phyloP scores from a whole-genome alignment of 108 stramenopile genomes.

The Cyclotella sp. region DNA sequence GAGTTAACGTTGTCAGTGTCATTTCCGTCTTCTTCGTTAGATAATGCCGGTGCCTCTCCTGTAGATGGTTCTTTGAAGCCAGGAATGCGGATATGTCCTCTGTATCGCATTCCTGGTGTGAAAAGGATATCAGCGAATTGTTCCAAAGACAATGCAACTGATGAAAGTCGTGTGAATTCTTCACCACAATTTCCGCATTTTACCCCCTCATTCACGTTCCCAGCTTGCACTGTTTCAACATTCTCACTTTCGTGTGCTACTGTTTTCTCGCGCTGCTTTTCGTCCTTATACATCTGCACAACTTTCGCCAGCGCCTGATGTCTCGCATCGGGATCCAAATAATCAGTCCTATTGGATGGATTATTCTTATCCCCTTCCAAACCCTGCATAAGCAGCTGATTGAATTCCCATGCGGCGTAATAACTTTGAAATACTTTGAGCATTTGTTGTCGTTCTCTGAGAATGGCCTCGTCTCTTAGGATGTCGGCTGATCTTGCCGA shows the following conservation, averaged over 20 bases:
- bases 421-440: not conserved
- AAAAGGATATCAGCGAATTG: slow-evolving; percentile 17
- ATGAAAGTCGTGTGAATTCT: not conserved
- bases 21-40: not conserved
- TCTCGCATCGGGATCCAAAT: not conserved
- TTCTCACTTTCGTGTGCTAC: not conserved
- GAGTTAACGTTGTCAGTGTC: not conserved
- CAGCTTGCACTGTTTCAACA: not conserved
- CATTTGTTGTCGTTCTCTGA: not conserved
- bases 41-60: not conserved
- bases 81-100: slow-evolving; percentile 30
- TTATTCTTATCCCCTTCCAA: not conserved
- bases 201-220: not conserved
- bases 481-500: not conserved
- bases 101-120: slow-evolving; percentile 36
- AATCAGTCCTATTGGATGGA: not conserved
- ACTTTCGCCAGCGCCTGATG: not conserved
- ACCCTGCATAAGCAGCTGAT: not conserved
- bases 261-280: not conserved
- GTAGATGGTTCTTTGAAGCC: not conserved
- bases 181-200: not conserved
- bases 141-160: slow-evolving; percentile 2
- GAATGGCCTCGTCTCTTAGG: not conserved
- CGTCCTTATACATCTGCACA: not conserved
- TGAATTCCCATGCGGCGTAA: not conserved